These are phyloP conservation scores for Apophysomyces ossiformis DNA, from an alignment of 371 early-diverging fungal genomes.

Conservation along the genomic window DNA sequence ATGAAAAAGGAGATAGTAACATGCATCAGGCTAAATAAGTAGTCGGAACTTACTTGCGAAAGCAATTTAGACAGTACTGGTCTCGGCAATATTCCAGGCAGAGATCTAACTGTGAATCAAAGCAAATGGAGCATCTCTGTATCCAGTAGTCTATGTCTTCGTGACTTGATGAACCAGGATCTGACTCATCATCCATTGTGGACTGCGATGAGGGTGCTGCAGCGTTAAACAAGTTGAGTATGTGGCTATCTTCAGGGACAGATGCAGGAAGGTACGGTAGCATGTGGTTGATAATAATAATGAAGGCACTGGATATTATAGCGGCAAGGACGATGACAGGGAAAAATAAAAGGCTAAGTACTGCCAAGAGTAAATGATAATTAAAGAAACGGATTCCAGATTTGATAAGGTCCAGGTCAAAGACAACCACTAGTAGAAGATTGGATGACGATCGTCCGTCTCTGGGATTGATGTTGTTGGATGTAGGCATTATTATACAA, in stretches of 20 bases:
- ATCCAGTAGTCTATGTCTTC: conserved; percentile 63
- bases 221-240: conserved; percentile 14
- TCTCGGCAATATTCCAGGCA: conserved; percentile 69
- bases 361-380: conserved; percentile 16
- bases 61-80: conserved; percentile 70
- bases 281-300: conserved; percentile 22
- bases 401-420: conserved; percentile 9
- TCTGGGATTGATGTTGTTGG: conserved; percentile 13
- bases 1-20: neutral
- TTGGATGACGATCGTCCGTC: conserved; percentile 8
- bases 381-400: neutral
- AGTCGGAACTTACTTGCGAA: conserved; percentile 50
- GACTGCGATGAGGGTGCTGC: conserved; percentile 16
- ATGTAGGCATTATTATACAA: conserved; percentile 5
- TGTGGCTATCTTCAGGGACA: conserved; percentile 7
- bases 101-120: conserved; percentile 66
- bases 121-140: conserved; percentile 71
- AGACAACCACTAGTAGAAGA: neutral
- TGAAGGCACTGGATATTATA: conserved; percentile 15
- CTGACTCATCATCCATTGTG: conserved; percentile 27
- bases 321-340: conserved; percentile 23
- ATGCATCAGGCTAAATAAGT: neutral
- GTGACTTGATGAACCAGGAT: neutral
- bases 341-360: conserved; percentile 19
- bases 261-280: conserved; percentile 14